These are phyloP conservation scores for Barnettozyma wickerhamii DNA, from an alignment of 805 yeast species.

Conservation along the genomic window DNA sequence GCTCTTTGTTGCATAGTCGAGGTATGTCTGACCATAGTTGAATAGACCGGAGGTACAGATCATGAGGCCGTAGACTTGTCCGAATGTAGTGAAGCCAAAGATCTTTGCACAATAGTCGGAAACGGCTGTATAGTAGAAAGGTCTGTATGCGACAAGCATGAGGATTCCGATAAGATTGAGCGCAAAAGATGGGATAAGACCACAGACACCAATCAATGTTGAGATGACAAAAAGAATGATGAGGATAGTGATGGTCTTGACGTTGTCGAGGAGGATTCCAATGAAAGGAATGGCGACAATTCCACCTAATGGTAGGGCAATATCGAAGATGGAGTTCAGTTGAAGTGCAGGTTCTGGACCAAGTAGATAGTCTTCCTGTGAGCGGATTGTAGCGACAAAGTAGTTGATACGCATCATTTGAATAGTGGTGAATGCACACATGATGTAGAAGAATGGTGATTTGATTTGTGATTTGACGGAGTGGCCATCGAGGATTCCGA, in stretches of 20 bases:
- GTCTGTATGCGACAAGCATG: constrained; percentile 76
- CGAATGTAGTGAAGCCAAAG: constrained; percentile 89
- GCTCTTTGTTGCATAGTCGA: constrained; percentile 70
- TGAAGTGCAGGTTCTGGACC: constrained; percentile 45
- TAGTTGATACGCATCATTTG: constrained; percentile 92
- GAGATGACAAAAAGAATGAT: constrained; percentile 50
- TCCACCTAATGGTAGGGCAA: constrained; percentile 88
- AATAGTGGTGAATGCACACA: constrained; percentile 75
- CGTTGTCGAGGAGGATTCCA: constrained; percentile 73
- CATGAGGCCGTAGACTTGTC: constrained; percentile 84
- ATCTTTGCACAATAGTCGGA: constrained; percentile 91
- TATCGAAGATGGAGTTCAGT: constrained; percentile 74
- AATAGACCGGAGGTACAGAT: constrained; percentile 80
- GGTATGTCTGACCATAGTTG: constrained; percentile 63
- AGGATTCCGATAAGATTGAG: constrained; percentile 67
- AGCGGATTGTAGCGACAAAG: constrained; percentile 82
- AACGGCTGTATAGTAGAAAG: constrained; percentile 88
- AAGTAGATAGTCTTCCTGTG: constrained; percentile 76
- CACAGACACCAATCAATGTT: constrained; percentile 62
- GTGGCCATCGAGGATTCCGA: constrained; percentile 74
- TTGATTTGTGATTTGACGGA: constrained; percentile 44
- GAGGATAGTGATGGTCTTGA: constrained; percentile 57
- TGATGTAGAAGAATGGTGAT: constrained; percentile 68
- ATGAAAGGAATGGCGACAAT: constrained; percentile 81
- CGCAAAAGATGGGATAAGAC: constrained; percentile 44